Evolutionary conservation across 192 early-diverging fungal species (phyloP), one percentile per base, ranked within the genome.

Genomic region (Gamsiella multidivaricata): DNA sequence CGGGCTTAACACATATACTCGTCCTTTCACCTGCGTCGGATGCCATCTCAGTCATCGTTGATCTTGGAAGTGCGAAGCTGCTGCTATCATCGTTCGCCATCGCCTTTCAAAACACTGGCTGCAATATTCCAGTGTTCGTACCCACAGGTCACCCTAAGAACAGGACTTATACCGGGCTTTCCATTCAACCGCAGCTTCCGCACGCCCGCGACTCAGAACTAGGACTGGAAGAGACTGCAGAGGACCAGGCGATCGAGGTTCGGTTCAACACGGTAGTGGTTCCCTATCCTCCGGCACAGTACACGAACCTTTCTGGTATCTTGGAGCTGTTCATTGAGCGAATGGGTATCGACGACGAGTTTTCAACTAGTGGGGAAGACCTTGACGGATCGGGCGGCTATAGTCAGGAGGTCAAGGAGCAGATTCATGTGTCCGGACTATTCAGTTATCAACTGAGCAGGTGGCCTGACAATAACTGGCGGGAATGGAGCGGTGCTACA

Each of bases 21-120:
- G 82, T 90, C 47, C 59, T 91, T 14, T 66, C 54, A 37, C 80
- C 69, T 23, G 42, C 34, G 28, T 34, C 50, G 14, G 55, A 56
- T 36, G 36, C 75, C 20, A 57, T 45, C 10, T 66, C 59, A 36
- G 65, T 79, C 43, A 88, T 78, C 29, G 78, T 91, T 25, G 89
- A 90, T 42, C 68, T 89, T 14, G 83, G 85, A 55, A 87, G 81
- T 20, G 86, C 90, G 15, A 91, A 91, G 51, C 43, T 84, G 0
- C 64, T 91, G 17, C 70, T 89, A 37, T 90, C 90, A 2, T 88
- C 90, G n/a, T 87, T 89, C 72, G 84, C 87, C 31, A 88, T 91
- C 51, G 89, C 90, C 0, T 83, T 89, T 42, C 86, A 87, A 41
- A 91, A 90, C 79, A 87, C 83, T 18, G 84, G 80, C 33, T 93